A percentile compares a stretch with the other conserved stretches of the same genome.
phyloP scores from a whole-genome alignment of 306 rosid species.

The Luffa aegyptiaca region DNA sequence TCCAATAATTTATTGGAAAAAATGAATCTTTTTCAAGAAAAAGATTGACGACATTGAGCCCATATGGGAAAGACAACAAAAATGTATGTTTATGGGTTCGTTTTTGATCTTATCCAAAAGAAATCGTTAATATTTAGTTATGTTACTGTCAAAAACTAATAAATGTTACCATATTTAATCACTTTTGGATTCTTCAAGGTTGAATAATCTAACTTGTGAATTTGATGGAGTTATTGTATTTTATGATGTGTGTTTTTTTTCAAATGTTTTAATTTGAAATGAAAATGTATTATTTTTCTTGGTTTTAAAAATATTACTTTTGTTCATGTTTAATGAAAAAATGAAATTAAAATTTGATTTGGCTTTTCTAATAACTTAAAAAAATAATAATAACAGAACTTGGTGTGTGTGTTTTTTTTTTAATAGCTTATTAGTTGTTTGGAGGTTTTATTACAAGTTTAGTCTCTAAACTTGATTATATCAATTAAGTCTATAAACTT shows the following conservation, averaged over 20 bases:
- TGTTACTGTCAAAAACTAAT: not conserved
- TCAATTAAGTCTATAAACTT: no score
- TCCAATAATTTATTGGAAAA: not conserved
- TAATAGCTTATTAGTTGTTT: no score
- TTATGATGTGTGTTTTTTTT: not conserved
- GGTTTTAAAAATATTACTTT: no score
- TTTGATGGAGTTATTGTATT: not conserved
- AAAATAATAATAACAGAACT: no score
- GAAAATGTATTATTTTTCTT: not conserved
- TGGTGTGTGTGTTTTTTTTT: not conserved
- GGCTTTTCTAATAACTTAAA: not conserved
- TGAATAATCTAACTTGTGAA: not conserved
- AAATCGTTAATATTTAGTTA: not conserved
- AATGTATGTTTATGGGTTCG: not conserved
- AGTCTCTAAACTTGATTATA: no score
- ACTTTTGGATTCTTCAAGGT: not conserved
- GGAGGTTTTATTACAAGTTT: no score
- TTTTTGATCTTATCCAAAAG: not conserved
- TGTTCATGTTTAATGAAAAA: no score
- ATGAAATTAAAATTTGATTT: not conserved
- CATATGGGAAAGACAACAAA: not conserved
- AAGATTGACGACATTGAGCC: not conserved
- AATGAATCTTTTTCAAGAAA: not conserved
- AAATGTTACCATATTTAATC: not conserved
- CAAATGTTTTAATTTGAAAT: not conserved